These are phyloP conservation scores for Skeletonema costatum DNA, from an alignment of 108 stramenopile species.

Conservation along the genomic window DNA sequence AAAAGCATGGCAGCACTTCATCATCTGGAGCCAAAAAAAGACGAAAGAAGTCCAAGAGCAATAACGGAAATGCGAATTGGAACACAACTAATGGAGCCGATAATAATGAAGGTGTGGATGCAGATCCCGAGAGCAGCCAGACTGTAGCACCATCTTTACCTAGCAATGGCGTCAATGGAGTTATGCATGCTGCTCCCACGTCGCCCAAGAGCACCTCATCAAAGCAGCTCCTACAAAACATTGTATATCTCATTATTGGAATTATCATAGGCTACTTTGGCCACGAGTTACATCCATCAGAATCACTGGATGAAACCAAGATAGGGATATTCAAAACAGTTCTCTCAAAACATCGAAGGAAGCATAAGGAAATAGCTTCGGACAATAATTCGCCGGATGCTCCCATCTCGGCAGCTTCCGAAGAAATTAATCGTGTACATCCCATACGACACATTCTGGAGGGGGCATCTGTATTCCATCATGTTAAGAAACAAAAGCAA, in stretches of 20 bases:
- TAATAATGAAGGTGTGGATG: no score
- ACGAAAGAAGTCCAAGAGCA: background rate
- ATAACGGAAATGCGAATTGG: background rate
- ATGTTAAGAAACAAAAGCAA: conserved; percentile 11
- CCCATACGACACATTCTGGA: conserved; percentile 33
- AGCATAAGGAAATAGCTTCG: background rate
- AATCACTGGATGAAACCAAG: conserved; percentile 1
- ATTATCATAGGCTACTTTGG: background rate
- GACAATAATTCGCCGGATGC: background rate
- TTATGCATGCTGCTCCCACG: background rate
- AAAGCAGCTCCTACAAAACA: background rate
- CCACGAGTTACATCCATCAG: background rate
- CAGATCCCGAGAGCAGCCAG: background rate
- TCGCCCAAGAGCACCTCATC: background rate
- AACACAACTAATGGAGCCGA: background rate
- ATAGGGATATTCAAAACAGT: conserved; percentile 12
- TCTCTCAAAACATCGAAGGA: conserved; percentile 3
- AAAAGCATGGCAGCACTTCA: background rate
- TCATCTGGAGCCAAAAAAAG: background rate
- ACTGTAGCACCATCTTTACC: background rate
- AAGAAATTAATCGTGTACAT: conserved; percentile 21
- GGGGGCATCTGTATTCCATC: conserved; percentile 33
- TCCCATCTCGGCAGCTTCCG: background rate
- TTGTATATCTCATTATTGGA: background rate
- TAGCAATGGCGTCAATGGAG: background rate